Conservation (phyloP, 2,329 filamentous ascomycete species). For the Ilyonectria sp. region DNA sequence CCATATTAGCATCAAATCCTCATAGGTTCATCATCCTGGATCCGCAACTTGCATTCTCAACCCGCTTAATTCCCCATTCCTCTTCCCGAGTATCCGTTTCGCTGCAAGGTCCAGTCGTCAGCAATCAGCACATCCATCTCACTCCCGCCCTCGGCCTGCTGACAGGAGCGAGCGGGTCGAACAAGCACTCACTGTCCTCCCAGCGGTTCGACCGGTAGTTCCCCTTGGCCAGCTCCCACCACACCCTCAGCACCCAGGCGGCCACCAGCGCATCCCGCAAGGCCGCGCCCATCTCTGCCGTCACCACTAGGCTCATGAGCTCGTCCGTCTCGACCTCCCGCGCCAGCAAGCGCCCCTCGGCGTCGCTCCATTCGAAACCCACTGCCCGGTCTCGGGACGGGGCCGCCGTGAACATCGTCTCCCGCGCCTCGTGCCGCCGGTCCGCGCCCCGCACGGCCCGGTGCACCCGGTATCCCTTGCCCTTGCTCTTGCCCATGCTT, state of each 20-base stretch:
- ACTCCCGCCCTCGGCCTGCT: constrained; percentile 1
- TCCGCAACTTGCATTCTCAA: constrained; percentile 10
- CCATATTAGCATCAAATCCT: background rate
- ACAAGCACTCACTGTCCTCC: constrained; percentile 36
- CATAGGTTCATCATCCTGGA: background rate
- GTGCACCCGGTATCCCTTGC: constrained; percentile 49
- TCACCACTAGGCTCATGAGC: constrained; percentile 51
- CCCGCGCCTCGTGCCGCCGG: constrained; percentile 40
- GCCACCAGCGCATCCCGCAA: constrained; percentile 54
- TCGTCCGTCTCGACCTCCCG: constrained; percentile 50
- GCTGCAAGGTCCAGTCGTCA: constrained; percentile 30
- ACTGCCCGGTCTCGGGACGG: constrained; percentile 46
- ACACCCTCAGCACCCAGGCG: constrained; percentile 55
- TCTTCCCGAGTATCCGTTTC: constrained; percentile 29
- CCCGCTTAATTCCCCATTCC: constrained; percentile 6
- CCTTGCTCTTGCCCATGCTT: constrained; percentile 18
- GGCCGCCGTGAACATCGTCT: constrained; percentile 49
- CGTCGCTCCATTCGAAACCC: constrained; percentile 53
- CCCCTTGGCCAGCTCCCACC: constrained; percentile 50
- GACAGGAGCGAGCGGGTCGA: background rate
- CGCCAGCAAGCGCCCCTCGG: constrained; percentile 48
- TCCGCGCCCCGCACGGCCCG: constrained; percentile 47
- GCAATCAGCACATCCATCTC: constrained; percentile 15
- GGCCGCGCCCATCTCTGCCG: constrained; percentile 48
- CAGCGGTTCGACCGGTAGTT: constrained; percentile 48